phyloP scores from a whole-genome alignment of 148 eudicot species.

The Mesembryanthemum crystallinum region DNA sequence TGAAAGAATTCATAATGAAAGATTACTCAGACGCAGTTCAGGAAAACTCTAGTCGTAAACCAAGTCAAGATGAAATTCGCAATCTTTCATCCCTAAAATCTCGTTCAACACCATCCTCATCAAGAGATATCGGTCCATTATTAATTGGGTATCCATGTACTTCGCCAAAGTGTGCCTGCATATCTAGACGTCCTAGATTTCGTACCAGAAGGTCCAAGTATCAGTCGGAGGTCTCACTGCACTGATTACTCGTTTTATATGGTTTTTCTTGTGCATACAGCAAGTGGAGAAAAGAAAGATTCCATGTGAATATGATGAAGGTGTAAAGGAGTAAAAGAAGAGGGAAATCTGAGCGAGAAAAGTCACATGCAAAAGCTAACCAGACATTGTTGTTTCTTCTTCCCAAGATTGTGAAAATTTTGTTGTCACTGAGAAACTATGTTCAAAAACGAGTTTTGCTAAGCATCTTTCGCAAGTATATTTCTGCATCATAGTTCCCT shows the following conservation, averaged over 20 bases:
- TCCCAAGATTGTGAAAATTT: background rate
- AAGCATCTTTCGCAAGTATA: too few relatives aligned
- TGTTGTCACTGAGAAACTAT: background rate
- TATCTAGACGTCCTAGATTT: constrained; percentile 26
- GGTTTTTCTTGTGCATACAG: constrained; percentile 13
- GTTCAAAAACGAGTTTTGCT: background rate
- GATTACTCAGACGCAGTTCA: constrained; percentile 11
- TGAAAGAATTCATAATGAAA: constrained; percentile 43
- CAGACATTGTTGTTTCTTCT: background rate
- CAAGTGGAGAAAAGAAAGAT: background rate
- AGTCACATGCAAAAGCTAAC: constrained; percentile 7
- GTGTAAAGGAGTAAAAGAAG: background rate
- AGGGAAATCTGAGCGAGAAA: background rate
- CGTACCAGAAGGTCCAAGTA: constrained; percentile 22
- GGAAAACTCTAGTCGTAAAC: constrained; percentile 2
- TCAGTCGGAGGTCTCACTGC: constrained; percentile 22
- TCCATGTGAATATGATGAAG: constrained; percentile 29
- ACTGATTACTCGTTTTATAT: constrained; percentile 18
- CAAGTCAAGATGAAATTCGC: background rate
- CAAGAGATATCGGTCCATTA: constrained; percentile 13
- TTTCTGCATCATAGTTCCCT: too few relatives aligned
- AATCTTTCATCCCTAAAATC: constrained; percentile 9
- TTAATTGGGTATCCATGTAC: constrained; percentile 25
- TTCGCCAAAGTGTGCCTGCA: constrained; percentile 18
- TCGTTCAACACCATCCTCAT: constrained; percentile 16